Evolutionary conservation across 192 early-diverging fungal genomes (phyloP).

Genomic region (Dissophora globulifera): DNA sequence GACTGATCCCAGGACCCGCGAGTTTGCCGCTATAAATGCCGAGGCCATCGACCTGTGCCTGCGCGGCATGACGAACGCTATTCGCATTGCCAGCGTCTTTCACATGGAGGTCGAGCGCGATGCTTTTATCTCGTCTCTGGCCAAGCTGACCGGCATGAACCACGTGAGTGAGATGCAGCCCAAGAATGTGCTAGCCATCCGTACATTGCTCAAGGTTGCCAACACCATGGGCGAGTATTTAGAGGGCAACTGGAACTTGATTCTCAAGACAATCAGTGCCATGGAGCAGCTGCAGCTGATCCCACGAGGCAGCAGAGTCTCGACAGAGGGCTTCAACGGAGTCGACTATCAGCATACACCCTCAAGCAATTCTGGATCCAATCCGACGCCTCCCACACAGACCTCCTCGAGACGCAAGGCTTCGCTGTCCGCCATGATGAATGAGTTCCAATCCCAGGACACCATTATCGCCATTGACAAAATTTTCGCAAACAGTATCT

Average conservation of each 20-base stretch:
- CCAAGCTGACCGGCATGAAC: slow-evolving; percentile 86
- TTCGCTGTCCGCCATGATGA: slow-evolving; percentile 57
- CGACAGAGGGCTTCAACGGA: slow-evolving; percentile 55
- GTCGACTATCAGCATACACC: slow-evolving; percentile 53
- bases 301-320: slow-evolving; percentile 60
- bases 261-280: slow-evolving; percentile 85
- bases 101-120: slow-evolving; percentile 90
- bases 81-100: slow-evolving; percentile 84
- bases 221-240: slow-evolving; percentile 71
- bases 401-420: slow-evolving; percentile 40
- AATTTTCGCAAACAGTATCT: slow-evolving; percentile 83
- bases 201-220: slow-evolving; percentile 83
- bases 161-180: slow-evolving; percentile 86
- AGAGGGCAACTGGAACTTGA: slow-evolving; percentile 79
- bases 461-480: slow-evolving; percentile 88
- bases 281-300: slow-evolving; percentile 89
- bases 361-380: slow-evolving; percentile 5
- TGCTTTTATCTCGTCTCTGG: slow-evolving; percentile 90
- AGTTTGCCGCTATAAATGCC: slow-evolving; percentile 55
- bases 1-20: slow-evolving; percentile 45
- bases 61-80: slow-evolving; percentile 80
- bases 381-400: slow-evolving; percentile 22
- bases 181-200: slow-evolving; percentile 92
- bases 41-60: slow-evolving; percentile 81
- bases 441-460: slow-evolving; percentile 77